These are phyloP conservation scores for Phytophthora europaea DNA, from an alignment of 352 stramenopile species.

Conservation along the genomic window DNA sequence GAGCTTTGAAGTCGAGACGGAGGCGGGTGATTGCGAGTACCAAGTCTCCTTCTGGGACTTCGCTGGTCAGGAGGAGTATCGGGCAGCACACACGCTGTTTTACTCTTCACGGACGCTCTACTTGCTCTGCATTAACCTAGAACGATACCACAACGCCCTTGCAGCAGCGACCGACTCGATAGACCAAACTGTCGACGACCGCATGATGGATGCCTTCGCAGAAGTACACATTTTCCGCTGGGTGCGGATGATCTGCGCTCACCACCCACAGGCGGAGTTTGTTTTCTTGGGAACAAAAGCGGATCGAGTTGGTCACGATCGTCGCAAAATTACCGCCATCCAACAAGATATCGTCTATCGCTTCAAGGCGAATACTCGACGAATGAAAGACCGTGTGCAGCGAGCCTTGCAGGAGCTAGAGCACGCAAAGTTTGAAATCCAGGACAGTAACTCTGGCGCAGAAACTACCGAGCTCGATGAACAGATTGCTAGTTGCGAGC, in stretches of 20 bases:
- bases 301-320: conserved; percentile 1
- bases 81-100: conserved; percentile 17
- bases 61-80: conserved; percentile 25
- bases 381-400: conserved; percentile 16
- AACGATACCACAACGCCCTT: conserved; percentile 12
- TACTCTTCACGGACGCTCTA: conserved; percentile 28
- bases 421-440: conserved; percentile 26
- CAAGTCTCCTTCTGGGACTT: conserved; percentile 27
- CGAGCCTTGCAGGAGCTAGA: conserved; percentile 3
- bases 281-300: conserved; percentile 17
- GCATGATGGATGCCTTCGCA: conserved; percentile 16
- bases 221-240: conserved; percentile 21
- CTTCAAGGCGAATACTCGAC: neutral
- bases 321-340: conserved; percentile 4
- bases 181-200: conserved; percentile 6
- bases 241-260: conserved; percentile 15
- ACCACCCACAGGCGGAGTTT: conserved; percentile 16
- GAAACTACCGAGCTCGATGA: conserved; percentile 13
- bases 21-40: conserved; percentile 9
- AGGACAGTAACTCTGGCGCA: conserved; percentile 6
- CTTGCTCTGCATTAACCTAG: conserved; percentile 21
- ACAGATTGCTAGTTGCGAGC: conserved; percentile 16
- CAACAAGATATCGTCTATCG: conserved; percentile 14
- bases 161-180: neutral
- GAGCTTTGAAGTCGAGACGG: conserved; percentile 28